phyloP scores from a whole-genome alignment of 768 basidiomycete species.

The Pleurotus tuber-regium region DNA sequence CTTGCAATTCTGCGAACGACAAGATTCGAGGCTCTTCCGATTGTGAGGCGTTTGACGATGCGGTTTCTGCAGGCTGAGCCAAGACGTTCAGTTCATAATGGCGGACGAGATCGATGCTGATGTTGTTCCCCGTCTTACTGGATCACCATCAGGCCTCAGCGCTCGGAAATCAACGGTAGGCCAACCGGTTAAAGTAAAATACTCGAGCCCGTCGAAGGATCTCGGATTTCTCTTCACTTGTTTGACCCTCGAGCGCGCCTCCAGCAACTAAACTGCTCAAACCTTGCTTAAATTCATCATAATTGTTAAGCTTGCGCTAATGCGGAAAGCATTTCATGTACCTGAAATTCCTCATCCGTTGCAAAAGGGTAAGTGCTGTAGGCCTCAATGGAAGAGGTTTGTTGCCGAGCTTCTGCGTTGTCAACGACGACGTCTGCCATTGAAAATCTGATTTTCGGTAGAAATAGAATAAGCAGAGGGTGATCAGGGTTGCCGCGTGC shows the following conservation, averaged over 20 bases:
- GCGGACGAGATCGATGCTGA: conserved; percentile 41
- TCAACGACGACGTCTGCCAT: conserved; percentile 1
- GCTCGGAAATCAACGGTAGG: background rate
- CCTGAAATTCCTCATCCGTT: conserved; percentile 59
- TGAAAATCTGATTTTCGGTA: too few species aligned
- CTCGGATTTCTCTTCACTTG: conserved; percentile 41
- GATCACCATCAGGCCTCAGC: conserved; percentile 3
- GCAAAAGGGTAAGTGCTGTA: conserved; percentile 52
- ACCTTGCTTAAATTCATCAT: conserved; percentile 52
- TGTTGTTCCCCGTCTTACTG: conserved; percentile 38
- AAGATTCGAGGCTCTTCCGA: conserved; percentile 38
- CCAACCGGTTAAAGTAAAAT: conserved; percentile 71
- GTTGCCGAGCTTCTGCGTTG: background rate
- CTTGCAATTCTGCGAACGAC: conserved; percentile 66
- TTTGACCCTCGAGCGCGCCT: conserved; percentile 30
- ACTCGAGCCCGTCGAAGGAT: conserved; percentile 53
- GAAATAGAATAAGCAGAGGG: too few species aligned
- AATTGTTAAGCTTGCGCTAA: conserved; percentile 9
- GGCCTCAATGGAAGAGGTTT: conserved; percentile 2
- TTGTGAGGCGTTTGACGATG: conserved; percentile 1
- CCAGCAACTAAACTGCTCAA: conserved; percentile 52
- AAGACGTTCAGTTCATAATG: conserved; percentile 26
- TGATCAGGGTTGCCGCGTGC: too few species aligned
- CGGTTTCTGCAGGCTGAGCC: background rate
- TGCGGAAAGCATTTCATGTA: conserved; percentile 19